A percentile compares a stretch with the other conserved stretches of the same genome.
Conservation (phyloP, 2,329 filamentous ascomycete species). For the Davidsoniella neocaledoniae region DNA sequence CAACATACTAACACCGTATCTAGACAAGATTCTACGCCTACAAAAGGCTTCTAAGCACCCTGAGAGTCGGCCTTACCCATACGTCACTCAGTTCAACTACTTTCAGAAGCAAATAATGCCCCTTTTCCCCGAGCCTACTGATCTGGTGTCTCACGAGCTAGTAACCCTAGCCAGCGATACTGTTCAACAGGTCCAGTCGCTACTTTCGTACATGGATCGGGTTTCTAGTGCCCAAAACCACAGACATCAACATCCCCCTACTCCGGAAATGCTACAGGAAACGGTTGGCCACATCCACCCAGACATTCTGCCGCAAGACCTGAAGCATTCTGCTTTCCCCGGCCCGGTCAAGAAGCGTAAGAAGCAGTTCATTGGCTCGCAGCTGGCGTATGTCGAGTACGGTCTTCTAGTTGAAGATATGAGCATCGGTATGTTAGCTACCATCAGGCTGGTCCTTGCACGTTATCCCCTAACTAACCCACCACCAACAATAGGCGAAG, state of each 20-base stretch:
- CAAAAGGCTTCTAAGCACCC: constrained; percentile 13
- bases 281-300: constrained; percentile 1
- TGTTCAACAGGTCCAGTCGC: constrained; percentile 32
- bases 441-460: not conserved
- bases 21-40: constrained; percentile 14
- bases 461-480: constrained; percentile 3
- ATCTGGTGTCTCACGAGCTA: constrained; percentile 38
- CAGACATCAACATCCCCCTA: constrained; percentile 6
- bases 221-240: constrained; percentile 13
- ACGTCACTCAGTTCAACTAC: constrained; percentile 12
- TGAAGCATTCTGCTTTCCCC: not conserved
- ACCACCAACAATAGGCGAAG: constrained; percentile 15
- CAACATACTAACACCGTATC: not conserved
- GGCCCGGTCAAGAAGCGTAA: constrained; percentile 18
- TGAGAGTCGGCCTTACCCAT: constrained; percentile 12
- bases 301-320: constrained; percentile 8
- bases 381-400: constrained; percentile 32
- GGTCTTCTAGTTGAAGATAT: constrained; percentile 63
- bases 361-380: constrained; percentile 32
- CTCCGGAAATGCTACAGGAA: constrained; percentile 10
- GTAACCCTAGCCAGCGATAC: constrained; percentile 24
- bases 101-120: constrained; percentile 12
- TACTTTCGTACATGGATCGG: constrained; percentile 32
- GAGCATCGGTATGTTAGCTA: constrained; percentile 25
- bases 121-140: constrained; percentile 11